These are phyloP conservation scores for Psidium friedrichsthalianum DNA, from an alignment of 345 rosid species.

Conservation along the genomic window DNA sequence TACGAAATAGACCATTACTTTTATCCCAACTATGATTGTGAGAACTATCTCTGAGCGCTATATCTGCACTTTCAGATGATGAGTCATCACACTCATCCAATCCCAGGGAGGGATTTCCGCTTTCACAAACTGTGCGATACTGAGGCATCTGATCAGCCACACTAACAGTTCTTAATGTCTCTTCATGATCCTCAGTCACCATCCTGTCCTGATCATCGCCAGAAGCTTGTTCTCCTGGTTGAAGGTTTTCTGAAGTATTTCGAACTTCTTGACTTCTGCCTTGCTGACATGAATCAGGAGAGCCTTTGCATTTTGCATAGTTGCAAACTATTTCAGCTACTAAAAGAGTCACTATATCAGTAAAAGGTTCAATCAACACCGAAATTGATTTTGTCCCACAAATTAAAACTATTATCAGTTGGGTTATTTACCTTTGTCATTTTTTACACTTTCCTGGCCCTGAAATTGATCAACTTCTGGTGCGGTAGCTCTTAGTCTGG, in stretches of 20 bases:
- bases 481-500: conserved; percentile 3
- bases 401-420: not conserved
- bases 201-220: not conserved
- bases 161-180: not conserved
- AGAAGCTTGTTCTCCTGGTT: not conserved
- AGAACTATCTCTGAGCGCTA: not conserved
- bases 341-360: conserved; percentile 6
- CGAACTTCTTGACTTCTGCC: not conserved
- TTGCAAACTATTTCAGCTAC: conserved; percentile 17
- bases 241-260: not conserved
- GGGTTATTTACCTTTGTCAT: conserved; percentile 24
- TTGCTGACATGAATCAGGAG: conserved; percentile 4
- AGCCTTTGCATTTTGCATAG: conserved; percentile 11
- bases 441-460: conserved; percentile 9
- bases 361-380: not conserved
- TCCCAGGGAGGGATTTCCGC: not conserved
- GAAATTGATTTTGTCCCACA: not conserved
- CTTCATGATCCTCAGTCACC: not conserved
- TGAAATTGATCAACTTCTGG: conserved; percentile 5
- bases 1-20: not conserved
- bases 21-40: not conserved
- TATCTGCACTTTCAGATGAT: not conserved
- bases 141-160: not conserved
- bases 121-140: not conserved
- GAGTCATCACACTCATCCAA: not conserved